These are phyloP conservation scores for Pichia thaimueangensis DNA, from an alignment of 805 yeast species.

Conservation along the genomic window DNA sequence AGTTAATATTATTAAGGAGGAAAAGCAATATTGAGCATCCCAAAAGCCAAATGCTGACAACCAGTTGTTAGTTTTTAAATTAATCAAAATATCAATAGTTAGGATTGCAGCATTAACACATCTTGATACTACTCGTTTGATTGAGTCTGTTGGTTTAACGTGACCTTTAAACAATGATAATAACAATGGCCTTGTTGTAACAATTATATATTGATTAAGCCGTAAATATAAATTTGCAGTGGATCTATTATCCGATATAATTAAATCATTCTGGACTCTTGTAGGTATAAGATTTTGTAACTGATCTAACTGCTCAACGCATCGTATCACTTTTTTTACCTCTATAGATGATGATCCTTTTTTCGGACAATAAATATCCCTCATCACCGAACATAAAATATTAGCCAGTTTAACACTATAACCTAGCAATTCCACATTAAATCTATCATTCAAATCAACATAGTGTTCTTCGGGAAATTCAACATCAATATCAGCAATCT, in stretches of 20 bases:
- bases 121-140: constrained; percentile 24
- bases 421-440: constrained; percentile 22
- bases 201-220: constrained; percentile 29
- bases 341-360: constrained; percentile 20
- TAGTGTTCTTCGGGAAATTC: constrained; percentile 18
- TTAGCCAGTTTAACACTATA: constrained; percentile 17
- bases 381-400: constrained; percentile 24
- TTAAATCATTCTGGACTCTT: constrained; percentile 15
- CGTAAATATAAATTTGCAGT: constrained; percentile 29
- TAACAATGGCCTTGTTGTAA: constrained; percentile 29
- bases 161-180: constrained; percentile 28
- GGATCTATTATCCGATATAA: constrained; percentile 17
- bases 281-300: constrained; percentile 22
- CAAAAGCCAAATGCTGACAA: constrained; percentile 31
- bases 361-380: constrained; percentile 21
- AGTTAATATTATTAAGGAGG: constrained; percentile 25
- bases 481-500: constrained; percentile 25
- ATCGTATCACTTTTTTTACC: constrained; percentile 19
- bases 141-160: constrained; percentile 14
- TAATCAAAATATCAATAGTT: constrained; percentile 10
- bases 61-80: constrained; percentile 22
- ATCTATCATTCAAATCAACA: constrained; percentile 24
- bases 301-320: constrained; percentile 21
- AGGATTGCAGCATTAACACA: constrained; percentile 22
- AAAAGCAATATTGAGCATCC: constrained; percentile 30